Evolutionary conservation across 495 filamentous ascomycete genomes (phyloP), one percentile per base, ranked within the genome.

Genomic region (Penicillium turbatum): DNA sequence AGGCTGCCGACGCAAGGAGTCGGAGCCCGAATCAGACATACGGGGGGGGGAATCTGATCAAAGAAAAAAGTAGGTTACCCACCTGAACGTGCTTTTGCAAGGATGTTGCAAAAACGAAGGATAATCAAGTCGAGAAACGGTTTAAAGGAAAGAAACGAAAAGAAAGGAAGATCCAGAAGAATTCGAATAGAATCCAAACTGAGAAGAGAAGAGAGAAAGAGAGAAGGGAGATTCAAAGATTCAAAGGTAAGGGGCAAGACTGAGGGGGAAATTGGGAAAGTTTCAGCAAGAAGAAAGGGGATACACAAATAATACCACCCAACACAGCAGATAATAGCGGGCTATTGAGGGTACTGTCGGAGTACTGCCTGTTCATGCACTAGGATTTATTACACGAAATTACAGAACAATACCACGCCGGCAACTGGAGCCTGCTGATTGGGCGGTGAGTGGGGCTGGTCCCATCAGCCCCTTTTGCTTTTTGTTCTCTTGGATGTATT

Each of bases 221-320:
- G 48, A 59, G 53, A 57, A 56, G 47, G 61, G 59, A 48, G 27
- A 34, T 35, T 37, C 45, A 36, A 48, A 24, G 31, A 29, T 32
- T 37, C 45, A 16, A 21, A 65, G 55, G 65, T 59, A 63, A 63
- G 56, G 60, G 60, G 60, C 51, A 44, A 52, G 43, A 55, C 45
- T 48, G 45, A 38, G 47, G 45, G 57, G 61, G 61, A 51, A 58
- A 63, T 62, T 60, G 51, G 58, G 51, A 61, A 69, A 68, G 55
- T 64, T 66, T 66, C 61, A 64, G 57, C 57, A 55, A 24, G 21
- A 54, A 51, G 59, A 65, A 60, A 60, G 55, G 55, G 48, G 61
- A 64, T 64, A 64, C 53, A 19, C 32, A 1, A 10, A 47, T 32
- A 55, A 47, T 57, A 61, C 54, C 31, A n/a, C 24, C 9, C 31